Evolutionary conservation across 2,329 filamentous ascomycete genomes (phyloP).

Genomic region (Sporothrix brasiliensis): DNA sequence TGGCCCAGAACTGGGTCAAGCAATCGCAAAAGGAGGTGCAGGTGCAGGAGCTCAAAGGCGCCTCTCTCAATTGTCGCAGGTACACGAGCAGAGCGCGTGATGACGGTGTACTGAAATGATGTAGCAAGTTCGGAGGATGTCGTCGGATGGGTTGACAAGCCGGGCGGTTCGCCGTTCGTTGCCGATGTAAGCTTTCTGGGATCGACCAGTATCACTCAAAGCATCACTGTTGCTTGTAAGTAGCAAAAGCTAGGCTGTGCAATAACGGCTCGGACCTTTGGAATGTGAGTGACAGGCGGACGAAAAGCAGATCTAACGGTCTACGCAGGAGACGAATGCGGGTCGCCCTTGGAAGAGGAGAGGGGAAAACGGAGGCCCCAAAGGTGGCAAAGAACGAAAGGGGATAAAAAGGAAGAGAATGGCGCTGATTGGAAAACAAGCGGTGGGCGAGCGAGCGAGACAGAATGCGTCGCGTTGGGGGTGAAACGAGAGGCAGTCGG

Average conservation of each 20-base stretch:
- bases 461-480: constrained; percentile 14
- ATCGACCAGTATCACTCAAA: constrained; percentile 1
- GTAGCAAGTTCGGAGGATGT: neutral
- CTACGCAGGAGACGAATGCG: constrained; percentile 21
- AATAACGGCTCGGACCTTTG: neutral
- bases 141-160: neutral
- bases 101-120: neutral
- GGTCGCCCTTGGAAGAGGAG: constrained; percentile 3
- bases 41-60: neutral
- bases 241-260: neutral
- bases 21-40: neutral
- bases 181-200: neutral
- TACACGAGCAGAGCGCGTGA: constrained; percentile 8
- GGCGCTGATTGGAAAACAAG: constrained; percentile 11
- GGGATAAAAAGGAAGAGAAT: neutral
- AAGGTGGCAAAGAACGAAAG: neutral
- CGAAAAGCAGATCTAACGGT: neutral
- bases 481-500: neutral
- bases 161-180: neutral
- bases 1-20: neutral
- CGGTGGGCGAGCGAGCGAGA: too few relatives aligned
- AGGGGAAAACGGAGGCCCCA: neutral
- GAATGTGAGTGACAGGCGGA: constrained; percentile 1
- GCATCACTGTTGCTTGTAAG: neutral
- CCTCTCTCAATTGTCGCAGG: constrained; percentile 3